These are phyloP conservation scores for Claviceps fusiformis DNA, from an alignment of 2,329 filamentous ascomycete species.

Conservation along the genomic window DNA sequence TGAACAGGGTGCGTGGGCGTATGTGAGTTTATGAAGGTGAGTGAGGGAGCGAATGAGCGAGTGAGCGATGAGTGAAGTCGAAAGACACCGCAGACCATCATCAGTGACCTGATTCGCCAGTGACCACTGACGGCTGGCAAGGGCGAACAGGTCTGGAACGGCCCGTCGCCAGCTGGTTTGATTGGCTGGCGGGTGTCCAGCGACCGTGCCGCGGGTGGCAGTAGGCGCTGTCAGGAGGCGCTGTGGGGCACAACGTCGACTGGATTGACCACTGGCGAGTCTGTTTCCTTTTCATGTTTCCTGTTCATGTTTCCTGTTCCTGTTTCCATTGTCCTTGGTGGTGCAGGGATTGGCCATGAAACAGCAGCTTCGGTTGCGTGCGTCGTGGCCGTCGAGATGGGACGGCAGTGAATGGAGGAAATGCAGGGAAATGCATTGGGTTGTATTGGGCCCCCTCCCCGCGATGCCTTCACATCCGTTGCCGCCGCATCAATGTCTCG, in stretches of 20 bases:
- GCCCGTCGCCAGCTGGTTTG: neutral
- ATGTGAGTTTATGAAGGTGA: too few species aligned
- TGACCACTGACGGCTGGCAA: neutral
- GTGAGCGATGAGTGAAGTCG: too few species aligned
- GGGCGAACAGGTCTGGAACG: neutral
- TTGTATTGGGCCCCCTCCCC: neutral
- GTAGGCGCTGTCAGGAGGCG: neutral
- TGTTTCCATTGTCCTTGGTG: neutral
- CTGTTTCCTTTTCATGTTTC: neutral
- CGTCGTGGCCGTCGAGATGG: neutral
- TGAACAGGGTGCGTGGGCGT: too few species aligned
- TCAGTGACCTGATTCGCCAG: too few species aligned
- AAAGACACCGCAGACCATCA: too few species aligned
- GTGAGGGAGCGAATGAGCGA: too few species aligned
- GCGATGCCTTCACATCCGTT: neutral
- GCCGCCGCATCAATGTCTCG: neutral
- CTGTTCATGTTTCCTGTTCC: neutral
- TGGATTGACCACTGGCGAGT: neutral
- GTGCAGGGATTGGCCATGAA: constrained; percentile 1
- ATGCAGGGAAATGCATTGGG: too few species aligned
- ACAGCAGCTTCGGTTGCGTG: constrained; percentile 2
- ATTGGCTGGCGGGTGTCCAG: neutral
- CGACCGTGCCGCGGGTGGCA: neutral
- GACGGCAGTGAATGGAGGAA: too few species aligned
- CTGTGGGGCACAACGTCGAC: neutral